Evolutionary conservation across 2,329 filamentous ascomycete species (phyloP).

Genomic region (Pseudohalonectria lignicola): DNA sequence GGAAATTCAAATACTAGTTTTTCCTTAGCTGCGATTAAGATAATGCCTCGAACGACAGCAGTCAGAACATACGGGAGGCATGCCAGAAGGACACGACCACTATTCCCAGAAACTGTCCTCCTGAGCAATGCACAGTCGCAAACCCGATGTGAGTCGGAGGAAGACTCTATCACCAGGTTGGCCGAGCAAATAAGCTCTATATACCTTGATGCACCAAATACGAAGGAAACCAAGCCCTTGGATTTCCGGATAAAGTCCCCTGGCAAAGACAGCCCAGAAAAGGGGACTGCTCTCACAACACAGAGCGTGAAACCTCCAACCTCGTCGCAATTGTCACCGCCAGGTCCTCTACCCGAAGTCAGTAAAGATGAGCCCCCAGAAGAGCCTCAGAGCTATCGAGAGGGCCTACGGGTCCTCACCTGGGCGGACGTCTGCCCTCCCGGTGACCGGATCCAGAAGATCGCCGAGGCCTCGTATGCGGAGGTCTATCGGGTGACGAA

Average conservation of each 20-base stretch:
- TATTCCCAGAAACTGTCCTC: not conserved
- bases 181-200: not conserved
- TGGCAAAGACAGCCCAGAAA: too few species aligned
- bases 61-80: conserved; percentile 7
- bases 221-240: not conserved
- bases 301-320: too few species aligned
- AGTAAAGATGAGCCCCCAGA: not conserved
- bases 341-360: too few species aligned
- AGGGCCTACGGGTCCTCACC: conserved; percentile 29
- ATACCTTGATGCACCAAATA: not conserved
- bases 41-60: conserved; percentile 6
- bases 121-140: not conserved
- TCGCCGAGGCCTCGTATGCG: conserved; percentile 55
- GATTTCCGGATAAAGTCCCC: not conserved
- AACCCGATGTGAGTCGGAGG: too few species aligned
- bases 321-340: too few species aligned
- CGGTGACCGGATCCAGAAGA: conserved; percentile 45
- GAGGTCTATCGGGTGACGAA: conserved; percentile 55
- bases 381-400: not conserved
- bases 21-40: too few species aligned
- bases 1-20: too few species aligned
- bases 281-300: too few species aligned
- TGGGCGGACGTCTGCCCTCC: conserved; percentile 49
- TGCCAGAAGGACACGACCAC: not conserved
- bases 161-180: not conserved